Evolutionary conservation across 129 eudicot species (phyloP), one percentile per base, ranked within the genome.

Genomic region (Dittrichia graveolens): DNA sequence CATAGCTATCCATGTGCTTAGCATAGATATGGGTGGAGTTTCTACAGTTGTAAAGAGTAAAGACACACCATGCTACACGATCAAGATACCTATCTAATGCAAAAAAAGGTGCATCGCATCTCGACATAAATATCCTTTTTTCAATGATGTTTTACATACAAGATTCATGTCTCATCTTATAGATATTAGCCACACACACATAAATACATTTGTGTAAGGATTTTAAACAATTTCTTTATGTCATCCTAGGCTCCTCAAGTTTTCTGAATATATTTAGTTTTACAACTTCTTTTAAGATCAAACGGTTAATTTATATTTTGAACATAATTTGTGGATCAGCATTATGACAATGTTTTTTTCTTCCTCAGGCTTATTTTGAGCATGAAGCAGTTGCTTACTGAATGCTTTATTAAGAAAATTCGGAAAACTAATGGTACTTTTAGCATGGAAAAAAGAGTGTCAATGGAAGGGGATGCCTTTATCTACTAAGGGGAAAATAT

Each of bases 331-430:
- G 56, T 65, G 71, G 44, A 16, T 65, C 19, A 18, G 40, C 19
- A 45, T 39, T 13, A 14, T 40, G 16, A 69, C 39, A 40, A 7
- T 71, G 3, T 55, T 11, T 12, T 55, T 42, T 54, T 71, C 55
- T 54, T 70, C 3, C 65, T 70, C 46, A 12, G 42, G 35, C 71
- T 41, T 65, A 24, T 65, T 19, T 65, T 65, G 16, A 44, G 42
- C 56, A 11, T 12, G 71, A 46, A 66, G 11, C 71, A 31, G 19
- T 31, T 66, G 18, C 71, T 66, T 45, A 34, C 31, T 48, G 37
- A 14, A 61, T n/a, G 48, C 39, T 61, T 11, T 16, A 14, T 19
- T 63, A 42, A 63, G 42, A 38, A 9, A 41, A 42, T 63, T 41
- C 6, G 37, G 37, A 63, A 46, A 24, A 24, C 31, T 42, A 64